Evolutionary conservation across 2,329 filamentous ascomycete genomes (phyloP).

Genomic region (Aspergillus uvarum): DNA sequence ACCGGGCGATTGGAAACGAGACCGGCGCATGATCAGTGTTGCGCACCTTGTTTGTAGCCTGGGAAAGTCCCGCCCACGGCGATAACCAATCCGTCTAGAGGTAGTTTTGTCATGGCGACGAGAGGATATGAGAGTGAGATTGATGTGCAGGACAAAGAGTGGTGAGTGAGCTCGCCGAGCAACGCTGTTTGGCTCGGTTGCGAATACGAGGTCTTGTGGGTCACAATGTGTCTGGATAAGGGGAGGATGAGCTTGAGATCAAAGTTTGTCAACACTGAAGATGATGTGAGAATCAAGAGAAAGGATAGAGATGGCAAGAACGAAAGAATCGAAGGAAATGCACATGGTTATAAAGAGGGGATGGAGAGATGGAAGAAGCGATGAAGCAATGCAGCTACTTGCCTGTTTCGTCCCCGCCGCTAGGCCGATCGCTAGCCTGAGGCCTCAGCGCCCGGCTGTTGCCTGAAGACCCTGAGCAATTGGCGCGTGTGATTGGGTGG

Average conservation of each 20-base stretch:
- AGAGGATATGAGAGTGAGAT: background rate
- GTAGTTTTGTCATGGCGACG: conserved; percentile 9
- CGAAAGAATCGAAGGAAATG: background rate
- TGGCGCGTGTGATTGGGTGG: background rate
- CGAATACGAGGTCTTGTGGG: background rate
- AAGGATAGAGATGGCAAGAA: background rate
- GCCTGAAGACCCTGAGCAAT: background rate
- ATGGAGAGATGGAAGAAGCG: background rate
- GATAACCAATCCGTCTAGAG: conserved; percentile 42
- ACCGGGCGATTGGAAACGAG: background rate
- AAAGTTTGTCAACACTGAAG: background rate
- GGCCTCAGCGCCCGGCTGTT: conserved; percentile 2
- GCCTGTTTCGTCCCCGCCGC: background rate
- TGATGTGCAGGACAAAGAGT: background rate
- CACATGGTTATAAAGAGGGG: background rate
- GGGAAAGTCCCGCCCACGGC: conserved; percentile 63
- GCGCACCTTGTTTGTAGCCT: conserved; percentile 51
- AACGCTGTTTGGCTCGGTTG: background rate
- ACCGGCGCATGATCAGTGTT: background rate
- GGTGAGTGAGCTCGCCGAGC: background rate
- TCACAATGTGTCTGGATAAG: background rate
- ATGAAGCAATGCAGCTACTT: background rate
- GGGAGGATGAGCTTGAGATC: background rate
- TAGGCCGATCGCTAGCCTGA: background rate
- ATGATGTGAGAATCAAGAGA: background rate